Evolutionary conservation across 2,329 filamentous ascomycete species (phyloP), one percentile per base, ranked within the genome.

Genomic region (Blumeria graminis): DNA sequence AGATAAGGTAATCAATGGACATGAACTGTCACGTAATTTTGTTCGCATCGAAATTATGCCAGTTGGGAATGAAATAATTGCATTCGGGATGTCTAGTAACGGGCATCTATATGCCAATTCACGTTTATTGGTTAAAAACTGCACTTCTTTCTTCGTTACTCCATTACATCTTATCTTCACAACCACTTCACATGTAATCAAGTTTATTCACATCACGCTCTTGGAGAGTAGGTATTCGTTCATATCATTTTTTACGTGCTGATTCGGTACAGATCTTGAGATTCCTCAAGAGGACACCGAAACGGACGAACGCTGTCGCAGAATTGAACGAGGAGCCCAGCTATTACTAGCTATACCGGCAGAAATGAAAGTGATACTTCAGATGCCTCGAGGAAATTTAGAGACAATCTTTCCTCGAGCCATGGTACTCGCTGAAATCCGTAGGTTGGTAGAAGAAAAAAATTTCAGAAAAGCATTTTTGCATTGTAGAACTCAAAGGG

Each of bases 341-440:
- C 75, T 98, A 13, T 81, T 98, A 22, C 92, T 86, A 0, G 87
- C 88, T 33, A 89, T 94, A 68, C 90, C 92, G 1, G 86, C 86
- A 3, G 84, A 80, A 43, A 92, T 94, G 69, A 84, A 81, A 56
- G 73, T 98, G 8, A 78, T 94, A 0, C 72, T 98, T 3, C 92
- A 98, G 67, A 95, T 95, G 86, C 92, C 92, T 1, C 77, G 92
- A 63, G 92, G 92, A 18, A 98, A 98, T 62, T 71, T 96, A 1
- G 92, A 98, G 69, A 96, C 90, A 0, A 89, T 96, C 54, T 96
- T 82, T 65, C 92, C 92, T 14, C 78, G 92, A 58, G 90, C 90
- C 13, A 82, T 98, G 70, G 90, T 98, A 0, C 74, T 98, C 53
- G 87, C 88, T 1, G 89, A 88, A 32, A 93, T 98, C 57, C 79